Evolutionary conservation across 768 basidiomycete species (phyloP).

Genomic region (Hysterangium stoloniferum): DNA sequence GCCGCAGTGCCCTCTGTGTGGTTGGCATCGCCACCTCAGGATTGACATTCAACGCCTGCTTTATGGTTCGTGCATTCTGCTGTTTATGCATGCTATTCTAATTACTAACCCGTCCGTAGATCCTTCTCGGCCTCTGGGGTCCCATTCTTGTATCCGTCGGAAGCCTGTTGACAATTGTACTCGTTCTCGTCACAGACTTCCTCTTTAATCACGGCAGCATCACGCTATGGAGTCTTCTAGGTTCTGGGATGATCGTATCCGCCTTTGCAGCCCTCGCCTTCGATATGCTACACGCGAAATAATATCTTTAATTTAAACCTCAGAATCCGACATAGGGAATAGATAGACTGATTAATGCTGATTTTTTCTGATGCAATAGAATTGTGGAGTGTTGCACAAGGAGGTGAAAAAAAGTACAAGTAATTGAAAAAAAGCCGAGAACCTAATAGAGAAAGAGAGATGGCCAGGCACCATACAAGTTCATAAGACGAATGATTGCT

Average conservation of each 20-base stretch:
- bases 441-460: no score
- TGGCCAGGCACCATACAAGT: no score
- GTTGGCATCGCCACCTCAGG: constrained; percentile 64
- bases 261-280: constrained; percentile 78
- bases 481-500: no score
- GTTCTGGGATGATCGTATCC: constrained; percentile 69
- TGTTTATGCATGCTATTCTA: not conserved
- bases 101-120: constrained; percentile 39
- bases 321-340: no score
- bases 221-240: constrained; percentile 65
- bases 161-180: constrained; percentile 88
- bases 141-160: constrained; percentile 85
- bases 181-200: constrained; percentile 80
- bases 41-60: constrained; percentile 73
- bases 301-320: no score
- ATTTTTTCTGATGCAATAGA: not conserved
- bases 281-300: constrained; percentile 58
- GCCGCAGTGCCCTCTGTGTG: constrained; percentile 42
- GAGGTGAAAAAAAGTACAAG: not conserved
- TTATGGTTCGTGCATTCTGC: constrained; percentile 52
- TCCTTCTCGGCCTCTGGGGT: constrained; percentile 79
- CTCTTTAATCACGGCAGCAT: constrained; percentile 53
- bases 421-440: no score
- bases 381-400: not conserved
- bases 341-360: no score